These are phyloP conservation scores for Ajuga reptans DNA, from an alignment of 305 asterid genomes.

Conservation along the genomic window DNA sequence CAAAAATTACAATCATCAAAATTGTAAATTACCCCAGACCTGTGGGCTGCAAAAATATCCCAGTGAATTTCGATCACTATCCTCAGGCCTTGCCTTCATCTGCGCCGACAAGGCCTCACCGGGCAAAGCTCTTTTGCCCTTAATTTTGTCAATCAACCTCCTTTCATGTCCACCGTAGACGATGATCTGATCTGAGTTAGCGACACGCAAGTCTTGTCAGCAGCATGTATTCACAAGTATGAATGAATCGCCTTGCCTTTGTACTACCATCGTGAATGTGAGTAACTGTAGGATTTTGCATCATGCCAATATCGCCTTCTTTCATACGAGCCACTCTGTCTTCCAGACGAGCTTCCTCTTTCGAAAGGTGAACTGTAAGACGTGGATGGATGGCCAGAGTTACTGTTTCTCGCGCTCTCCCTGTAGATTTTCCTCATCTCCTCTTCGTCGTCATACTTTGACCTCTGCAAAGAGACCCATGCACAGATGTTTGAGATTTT, in stretches of 20 bases:
- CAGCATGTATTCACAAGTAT: background rate
- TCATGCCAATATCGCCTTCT: conserved; percentile 54
- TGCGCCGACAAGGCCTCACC: background rate
- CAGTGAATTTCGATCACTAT: background rate
- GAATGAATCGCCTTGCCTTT: background rate
- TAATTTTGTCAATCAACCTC: too few relatives aligned
- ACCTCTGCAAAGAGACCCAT: conserved; percentile 43
- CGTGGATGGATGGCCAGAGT: conserved; percentile 45
- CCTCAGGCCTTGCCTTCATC: background rate
- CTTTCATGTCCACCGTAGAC: too few relatives aligned
- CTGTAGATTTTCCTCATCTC: conserved; percentile 38
- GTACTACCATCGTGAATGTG: conserved; percentile 39
- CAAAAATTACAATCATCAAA: background rate
- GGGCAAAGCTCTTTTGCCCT: background rate
- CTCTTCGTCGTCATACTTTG: conserved; percentile 55
- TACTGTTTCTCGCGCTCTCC: conserved; percentile 33
- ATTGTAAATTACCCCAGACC: background rate
- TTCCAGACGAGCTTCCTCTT: conserved; percentile 36
- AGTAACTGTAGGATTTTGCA: conserved; percentile 32
- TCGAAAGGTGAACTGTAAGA: conserved; percentile 48
- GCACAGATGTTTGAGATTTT: background rate
- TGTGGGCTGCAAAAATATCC: background rate
- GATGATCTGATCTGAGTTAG: background rate
- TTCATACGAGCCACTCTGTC: conserved; percentile 40
- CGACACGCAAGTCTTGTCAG: background rate